Evolutionary conservation across 208 protist species (phyloP).

Genomic region (Trypanosoma caninum): DNA sequence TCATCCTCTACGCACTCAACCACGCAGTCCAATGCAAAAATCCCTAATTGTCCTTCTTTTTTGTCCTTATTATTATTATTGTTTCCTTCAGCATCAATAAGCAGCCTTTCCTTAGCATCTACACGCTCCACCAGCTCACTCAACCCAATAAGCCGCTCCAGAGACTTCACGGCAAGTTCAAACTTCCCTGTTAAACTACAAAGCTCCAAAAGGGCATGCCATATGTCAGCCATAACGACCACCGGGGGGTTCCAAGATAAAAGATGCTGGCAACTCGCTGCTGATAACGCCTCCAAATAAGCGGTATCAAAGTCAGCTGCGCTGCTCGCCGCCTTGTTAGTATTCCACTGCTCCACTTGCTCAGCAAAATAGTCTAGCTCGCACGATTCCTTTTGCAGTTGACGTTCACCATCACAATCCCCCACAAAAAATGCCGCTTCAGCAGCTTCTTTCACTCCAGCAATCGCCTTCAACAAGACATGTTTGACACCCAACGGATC

Average conservation of each 20-base stretch:
- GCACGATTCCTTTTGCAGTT: constrained; percentile 23
- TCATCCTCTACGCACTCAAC: constrained; percentile 56
- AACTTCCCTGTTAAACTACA: constrained; percentile 27
- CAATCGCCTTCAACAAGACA: constrained; percentile 19
- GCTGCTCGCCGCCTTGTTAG: neutral
- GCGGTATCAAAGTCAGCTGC: neutral
- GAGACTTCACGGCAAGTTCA: constrained; percentile 36
- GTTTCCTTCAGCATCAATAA: constrained; percentile 1
- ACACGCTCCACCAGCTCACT: constrained; percentile 28
- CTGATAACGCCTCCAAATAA: neutral
- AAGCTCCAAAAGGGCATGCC: constrained; percentile 40
- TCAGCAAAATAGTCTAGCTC: constrained; percentile 32
- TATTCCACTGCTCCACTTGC: constrained; percentile 23
- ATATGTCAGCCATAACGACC: constrained; percentile 39
- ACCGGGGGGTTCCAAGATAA: constrained; percentile 29
- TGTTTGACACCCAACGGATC: constrained; percentile 21
- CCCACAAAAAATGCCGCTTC: constrained; percentile 23
- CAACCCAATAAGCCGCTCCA: constrained; percentile 53
- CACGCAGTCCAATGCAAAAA: constrained; percentile 57
- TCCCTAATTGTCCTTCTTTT: neutral
- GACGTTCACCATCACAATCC: constrained; percentile 26
- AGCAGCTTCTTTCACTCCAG: constrained; percentile 8
- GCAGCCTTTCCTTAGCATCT: neutral
- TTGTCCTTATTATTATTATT: neutral
- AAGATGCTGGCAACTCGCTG: constrained; percentile 2